Conservation (phyloP, 1,139 yeast species). For the Hanseniaspora sp. region DNA sequence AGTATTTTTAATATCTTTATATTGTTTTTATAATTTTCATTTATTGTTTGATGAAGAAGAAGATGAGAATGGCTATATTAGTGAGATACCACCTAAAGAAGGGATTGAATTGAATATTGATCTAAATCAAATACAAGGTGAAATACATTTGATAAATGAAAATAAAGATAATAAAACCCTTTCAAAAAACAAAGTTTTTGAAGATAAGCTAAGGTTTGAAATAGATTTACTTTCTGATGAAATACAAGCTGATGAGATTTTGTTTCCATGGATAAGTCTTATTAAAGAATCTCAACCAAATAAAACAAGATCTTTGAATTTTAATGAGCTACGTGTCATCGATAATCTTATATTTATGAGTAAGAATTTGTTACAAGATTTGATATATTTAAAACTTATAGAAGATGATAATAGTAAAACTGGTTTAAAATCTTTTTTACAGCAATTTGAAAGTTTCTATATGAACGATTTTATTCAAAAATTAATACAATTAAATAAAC, state of each 20-base stretch:
- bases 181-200: background rate
- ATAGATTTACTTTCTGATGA: conserved; percentile 7
- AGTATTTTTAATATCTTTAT: conserved; percentile 2
- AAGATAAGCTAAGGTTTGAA: background rate
- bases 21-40: conserved; percentile 12
- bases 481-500: background rate
- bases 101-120: background rate
- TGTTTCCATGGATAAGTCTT: conserved; percentile 14
- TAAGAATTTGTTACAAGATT: conserved; percentile 5
- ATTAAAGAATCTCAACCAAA: background rate
- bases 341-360: conserved; percentile 5
- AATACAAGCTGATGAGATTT: conserved; percentile 8
- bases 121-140: background rate
- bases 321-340: background rate
- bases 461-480: conserved; percentile 11
- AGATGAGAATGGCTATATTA: background rate
- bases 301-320: background rate
- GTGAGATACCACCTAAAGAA: background rate
- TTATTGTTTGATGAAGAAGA: conserved; percentile 9
- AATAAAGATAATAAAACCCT: too few species aligned
- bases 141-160: too few species aligned
- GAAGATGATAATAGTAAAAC: background rate
- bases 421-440: conserved; percentile 4
- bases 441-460: conserved; percentile 12
- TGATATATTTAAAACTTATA: conserved; percentile 8